These are phyloP conservation scores for Sporopachydermia quercuum DNA, from an alignment of 805 yeast genomes.

Conservation along the genomic window DNA sequence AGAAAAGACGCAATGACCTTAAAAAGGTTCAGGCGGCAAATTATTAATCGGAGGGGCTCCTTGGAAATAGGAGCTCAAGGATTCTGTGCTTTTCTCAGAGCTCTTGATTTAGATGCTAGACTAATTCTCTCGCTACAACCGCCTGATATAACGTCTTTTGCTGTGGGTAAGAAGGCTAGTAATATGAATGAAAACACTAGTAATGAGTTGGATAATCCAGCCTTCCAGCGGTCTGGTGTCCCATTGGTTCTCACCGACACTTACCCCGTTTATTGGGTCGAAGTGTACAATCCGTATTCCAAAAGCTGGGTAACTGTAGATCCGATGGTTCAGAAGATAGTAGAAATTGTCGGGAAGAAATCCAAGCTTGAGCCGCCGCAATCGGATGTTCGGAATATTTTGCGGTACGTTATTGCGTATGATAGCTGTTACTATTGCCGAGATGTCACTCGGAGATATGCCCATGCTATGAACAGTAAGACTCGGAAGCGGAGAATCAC, in stretches of 20 bases:
- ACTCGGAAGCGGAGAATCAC: constrained; percentile 62
- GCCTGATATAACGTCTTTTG: constrained; percentile 54
- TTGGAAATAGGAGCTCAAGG: constrained; percentile 79
- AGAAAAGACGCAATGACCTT: constrained; percentile 19
- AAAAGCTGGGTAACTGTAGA: constrained; percentile 79
- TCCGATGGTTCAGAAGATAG: constrained; percentile 47
- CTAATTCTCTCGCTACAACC: constrained; percentile 79
- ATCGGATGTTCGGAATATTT: constrained; percentile 37
- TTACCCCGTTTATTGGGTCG: constrained; percentile 83
- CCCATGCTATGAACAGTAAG: constrained; percentile 55
- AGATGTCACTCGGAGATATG: constrained; percentile 80
- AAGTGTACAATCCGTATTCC: constrained; percentile 71
- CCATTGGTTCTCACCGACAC: constrained; percentile 12
- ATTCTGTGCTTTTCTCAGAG: constrained; percentile 59
- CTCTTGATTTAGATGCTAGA: constrained; percentile 58
- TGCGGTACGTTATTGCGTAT: constrained; percentile 67
- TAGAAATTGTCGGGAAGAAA: constrained; percentile 46
- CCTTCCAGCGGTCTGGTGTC: constrained; percentile 9
- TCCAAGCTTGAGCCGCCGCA: constrained; percentile 62
- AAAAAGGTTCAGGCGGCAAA: constrained; percentile 26
- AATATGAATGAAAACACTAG: constrained; percentile 2
- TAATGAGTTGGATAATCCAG: constrained; percentile 3
- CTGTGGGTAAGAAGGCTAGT: constrained; percentile 2
- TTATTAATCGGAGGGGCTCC: constrained; percentile 44
- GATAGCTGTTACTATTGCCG: constrained; percentile 48